Evolutionary conservation across 2,329 filamentous ascomycete genomes (phyloP).

Genomic region (Pyrenochaeta sp.): DNA sequence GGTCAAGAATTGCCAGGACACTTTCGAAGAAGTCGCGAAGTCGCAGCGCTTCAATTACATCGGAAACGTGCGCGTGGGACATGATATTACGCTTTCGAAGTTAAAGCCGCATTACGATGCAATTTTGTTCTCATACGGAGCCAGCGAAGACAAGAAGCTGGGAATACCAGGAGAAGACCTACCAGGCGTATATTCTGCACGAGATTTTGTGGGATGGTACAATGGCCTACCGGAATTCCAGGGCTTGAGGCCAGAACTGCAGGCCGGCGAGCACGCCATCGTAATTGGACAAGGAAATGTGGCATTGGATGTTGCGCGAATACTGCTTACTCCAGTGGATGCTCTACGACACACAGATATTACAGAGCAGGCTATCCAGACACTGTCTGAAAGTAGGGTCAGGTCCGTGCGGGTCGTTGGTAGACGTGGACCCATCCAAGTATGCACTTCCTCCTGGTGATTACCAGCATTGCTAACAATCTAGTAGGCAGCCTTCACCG

Average conservation of each 20-base stretch:
- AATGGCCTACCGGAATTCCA: slow-evolving; percentile 90
- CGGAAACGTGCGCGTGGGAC: slow-evolving; percentile 85
- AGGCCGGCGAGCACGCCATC: slow-evolving; percentile 80
- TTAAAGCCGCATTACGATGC: slow-evolving; percentile 89
- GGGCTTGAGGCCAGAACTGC: slow-evolving; percentile 75
- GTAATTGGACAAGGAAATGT: slow-evolving; percentile 97
- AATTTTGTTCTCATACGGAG: slow-evolving; percentile 91
- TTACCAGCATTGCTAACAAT: slow-evolving; percentile 7
- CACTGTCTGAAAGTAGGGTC: slow-evolving; percentile 75
- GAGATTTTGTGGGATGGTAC: slow-evolving; percentile 97
- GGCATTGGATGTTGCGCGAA: slow-evolving; percentile 89
- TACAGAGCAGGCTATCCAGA: slow-evolving; percentile 80
- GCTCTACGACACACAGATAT: slow-evolving; percentile 85
- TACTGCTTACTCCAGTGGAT: slow-evolving; percentile 80
- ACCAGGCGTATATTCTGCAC: slow-evolving; percentile 82
- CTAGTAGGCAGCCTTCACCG: slow-evolving; percentile 86
- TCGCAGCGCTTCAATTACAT: slow-evolving; percentile 88
- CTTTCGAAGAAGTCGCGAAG: slow-evolving; percentile 86
- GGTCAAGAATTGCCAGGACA: slow-evolving; percentile 98
- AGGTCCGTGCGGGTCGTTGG: slow-evolving; percentile 88
- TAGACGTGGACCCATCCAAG: slow-evolving; percentile 86
- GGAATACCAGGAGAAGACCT: slow-evolving; percentile 83
- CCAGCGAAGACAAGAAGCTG: slow-evolving; percentile 81
- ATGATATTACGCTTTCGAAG: slow-evolving; percentile 70
- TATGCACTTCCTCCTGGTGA: slow-evolving; percentile 44